phyloP scores from a whole-genome alignment of 116 monocot species.

The Papilionanthe hybrid region DNA sequence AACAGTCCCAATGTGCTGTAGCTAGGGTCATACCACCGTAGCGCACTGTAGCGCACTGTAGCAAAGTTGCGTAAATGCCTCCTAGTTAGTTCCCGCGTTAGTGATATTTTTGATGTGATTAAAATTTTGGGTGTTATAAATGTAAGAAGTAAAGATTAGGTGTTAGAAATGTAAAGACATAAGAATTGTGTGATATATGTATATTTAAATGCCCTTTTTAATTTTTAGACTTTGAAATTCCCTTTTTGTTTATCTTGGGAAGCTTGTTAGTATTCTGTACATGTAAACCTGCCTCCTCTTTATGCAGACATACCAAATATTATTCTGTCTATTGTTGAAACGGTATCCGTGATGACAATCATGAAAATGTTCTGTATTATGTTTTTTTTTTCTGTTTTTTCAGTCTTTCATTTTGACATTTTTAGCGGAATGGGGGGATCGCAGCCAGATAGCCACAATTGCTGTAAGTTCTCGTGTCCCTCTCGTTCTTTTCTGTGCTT shows the following conservation, averaged over 20 bases:
- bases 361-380: not conserved
- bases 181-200: no score
- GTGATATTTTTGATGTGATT: no score
- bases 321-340: not conserved
- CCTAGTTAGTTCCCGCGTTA: no score
- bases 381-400: slow-evolving; percentile 12
- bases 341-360: not conserved
- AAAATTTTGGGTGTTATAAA: no score
- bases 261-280: no score
- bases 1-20: no score
- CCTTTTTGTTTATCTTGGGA: not conserved
- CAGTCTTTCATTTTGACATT: slow-evolving; percentile 98
- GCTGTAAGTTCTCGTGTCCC: slow-evolving; percentile 48
- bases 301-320: slow-evolving; percentile 1
- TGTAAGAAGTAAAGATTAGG: no score
- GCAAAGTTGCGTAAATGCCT: no score
- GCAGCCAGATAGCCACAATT: slow-evolving; percentile 99
- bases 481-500: not conserved
- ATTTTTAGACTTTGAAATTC: not conserved
- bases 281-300: not conserved
- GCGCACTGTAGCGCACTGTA: no score
- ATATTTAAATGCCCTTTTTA: not conserved
- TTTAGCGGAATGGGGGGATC: slow-evolving; percentile 99
- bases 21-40: no score
- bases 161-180: no score